These are phyloP conservation scores for Brassica incana DNA, from an alignment of 345 rosid species.

Conservation along the genomic window DNA sequence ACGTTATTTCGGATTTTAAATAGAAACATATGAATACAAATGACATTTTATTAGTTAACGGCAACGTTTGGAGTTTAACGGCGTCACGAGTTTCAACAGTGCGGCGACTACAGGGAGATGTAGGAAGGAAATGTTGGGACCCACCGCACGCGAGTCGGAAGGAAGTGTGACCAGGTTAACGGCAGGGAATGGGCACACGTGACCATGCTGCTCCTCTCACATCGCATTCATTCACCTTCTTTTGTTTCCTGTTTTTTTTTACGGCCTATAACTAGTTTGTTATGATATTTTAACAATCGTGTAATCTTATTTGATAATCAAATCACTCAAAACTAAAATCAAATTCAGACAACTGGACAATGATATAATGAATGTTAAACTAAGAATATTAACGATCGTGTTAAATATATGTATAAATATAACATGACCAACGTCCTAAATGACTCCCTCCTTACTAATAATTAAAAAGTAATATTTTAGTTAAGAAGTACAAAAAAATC, in stretches of 20 bases:
- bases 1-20: not conserved
- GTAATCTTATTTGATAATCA: no score
- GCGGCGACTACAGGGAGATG: conserved; percentile 5
- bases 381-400: not conserved
- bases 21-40: not conserved
- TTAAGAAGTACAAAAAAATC: not conserved
- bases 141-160: not conserved
- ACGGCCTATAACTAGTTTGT: not conserved
- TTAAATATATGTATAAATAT: not conserved
- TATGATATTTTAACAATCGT: no score
- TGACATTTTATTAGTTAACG: not conserved
- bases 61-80: conserved; percentile 22
- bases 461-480: not conserved
- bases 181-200: conserved; percentile 43
- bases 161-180: conserved; percentile 5
- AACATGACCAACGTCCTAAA: not conserved
- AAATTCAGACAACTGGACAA: no score
- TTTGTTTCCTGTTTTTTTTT: not conserved
- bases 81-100: conserved; percentile 28
- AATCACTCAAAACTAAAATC: no score
- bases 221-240: conserved; percentile 2
- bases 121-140: not conserved
- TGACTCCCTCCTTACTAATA: no score
- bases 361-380: no score
- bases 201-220: conserved; percentile 23